Evolutionary conservation across 768 basidiomycete species (phyloP).

Genomic region (Floccularia luteovirens): DNA sequence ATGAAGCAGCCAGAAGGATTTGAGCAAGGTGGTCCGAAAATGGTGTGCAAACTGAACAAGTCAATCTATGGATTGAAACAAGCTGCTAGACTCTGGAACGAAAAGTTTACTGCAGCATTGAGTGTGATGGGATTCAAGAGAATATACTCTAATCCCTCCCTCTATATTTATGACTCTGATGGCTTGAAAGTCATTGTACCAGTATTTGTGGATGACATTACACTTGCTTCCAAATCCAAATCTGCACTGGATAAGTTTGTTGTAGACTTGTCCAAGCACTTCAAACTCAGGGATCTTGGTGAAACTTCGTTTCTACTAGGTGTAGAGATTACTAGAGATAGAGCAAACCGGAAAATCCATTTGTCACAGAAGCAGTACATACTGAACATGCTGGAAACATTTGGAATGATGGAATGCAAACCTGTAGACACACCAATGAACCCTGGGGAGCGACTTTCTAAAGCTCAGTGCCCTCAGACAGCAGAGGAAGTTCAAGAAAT

Average conservation of each 20-base stretch:
- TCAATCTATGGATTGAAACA: constrained; percentile 30
- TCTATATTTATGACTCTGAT: constrained; percentile 11
- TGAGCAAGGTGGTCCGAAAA: background rate
- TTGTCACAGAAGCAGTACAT: constrained; percentile 19
- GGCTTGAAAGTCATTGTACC: constrained; percentile 16
- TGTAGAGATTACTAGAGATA: constrained; percentile 3
- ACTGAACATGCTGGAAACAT: constrained; percentile 16
- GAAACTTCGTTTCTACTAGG: background rate
- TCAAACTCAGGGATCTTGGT: constrained; percentile 1
- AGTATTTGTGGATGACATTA: constrained; percentile 12
- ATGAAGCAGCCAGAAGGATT: constrained; percentile 16
- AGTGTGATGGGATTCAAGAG: constrained; percentile 6
- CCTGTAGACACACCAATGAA: constrained; percentile 23
- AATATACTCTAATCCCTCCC: constrained; percentile 3
- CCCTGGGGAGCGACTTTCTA: constrained; percentile 13
- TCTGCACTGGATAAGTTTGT: constrained; percentile 1
- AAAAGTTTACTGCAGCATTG: constrained; percentile 9
- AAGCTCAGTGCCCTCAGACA: constrained; percentile 11
- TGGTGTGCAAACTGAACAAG: constrained; percentile 10
- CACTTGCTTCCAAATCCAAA: constrained; percentile 1
- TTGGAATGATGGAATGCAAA: constrained; percentile 17
- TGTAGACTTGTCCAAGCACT: background rate
- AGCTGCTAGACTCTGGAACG: constrained; percentile 21
- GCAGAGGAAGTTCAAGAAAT: constrained; percentile 14
- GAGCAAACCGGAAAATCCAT: constrained; percentile 8